A percentile compares a stretch with the other conserved stretches of the same genome.
Conservation (phyloP, 805 yeast species). For the Nakazawaea siamensis region DNA sequence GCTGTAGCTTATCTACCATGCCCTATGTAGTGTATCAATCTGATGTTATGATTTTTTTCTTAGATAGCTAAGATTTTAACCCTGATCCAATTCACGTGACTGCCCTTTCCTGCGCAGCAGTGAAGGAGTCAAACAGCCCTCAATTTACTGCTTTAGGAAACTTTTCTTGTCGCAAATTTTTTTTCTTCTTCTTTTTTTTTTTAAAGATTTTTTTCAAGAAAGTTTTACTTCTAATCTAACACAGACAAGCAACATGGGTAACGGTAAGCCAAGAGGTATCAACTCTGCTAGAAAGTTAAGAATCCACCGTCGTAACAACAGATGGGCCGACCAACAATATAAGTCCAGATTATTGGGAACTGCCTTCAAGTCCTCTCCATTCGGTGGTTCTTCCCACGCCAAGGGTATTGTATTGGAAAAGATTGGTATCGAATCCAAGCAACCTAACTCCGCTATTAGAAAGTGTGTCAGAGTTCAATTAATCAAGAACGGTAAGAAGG, state of each 20-base stretch:
- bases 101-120: no score
- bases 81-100: no score
- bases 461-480: conserved; percentile 99
- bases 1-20: no score
- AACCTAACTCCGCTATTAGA: conserved; percentile 99
- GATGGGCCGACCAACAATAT: conserved; percentile 99
- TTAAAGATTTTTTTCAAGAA: neutral
- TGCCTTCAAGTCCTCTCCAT: conserved; percentile 99
- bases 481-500: conserved; percentile 99
- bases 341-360: conserved; percentile 99
- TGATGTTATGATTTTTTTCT: no score
- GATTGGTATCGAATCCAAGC: conserved; percentile 99
- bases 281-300: conserved; percentile 99
- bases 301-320: conserved; percentile 99
- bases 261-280: conserved; percentile 99
- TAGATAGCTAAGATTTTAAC: no score
- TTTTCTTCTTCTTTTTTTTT: neutral
- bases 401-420: conserved; percentile 99
- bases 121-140: no score
- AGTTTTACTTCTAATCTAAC: neutral
- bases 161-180: neutral
- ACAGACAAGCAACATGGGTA: conserved; percentile 68
- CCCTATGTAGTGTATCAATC: no score
- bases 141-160: neutral
- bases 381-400: conserved; percentile 99